Evolutionary conservation across 176 grass and related monocot species (phyloP).

Genomic region (Pharus latifolius): DNA sequence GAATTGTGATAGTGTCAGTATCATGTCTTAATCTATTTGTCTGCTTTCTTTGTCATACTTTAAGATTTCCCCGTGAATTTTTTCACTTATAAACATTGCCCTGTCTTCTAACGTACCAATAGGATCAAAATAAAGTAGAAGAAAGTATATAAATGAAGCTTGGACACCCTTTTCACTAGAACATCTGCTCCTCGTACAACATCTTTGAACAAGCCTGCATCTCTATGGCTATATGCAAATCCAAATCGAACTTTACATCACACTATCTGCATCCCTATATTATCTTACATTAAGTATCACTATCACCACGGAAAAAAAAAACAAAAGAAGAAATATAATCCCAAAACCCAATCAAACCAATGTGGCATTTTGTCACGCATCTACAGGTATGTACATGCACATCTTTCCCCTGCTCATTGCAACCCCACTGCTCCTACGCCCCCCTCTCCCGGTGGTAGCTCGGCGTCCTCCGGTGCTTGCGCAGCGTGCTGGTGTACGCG

Average conservation of each 20-base stretch:
- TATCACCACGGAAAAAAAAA: conserved; percentile 26
- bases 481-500: conserved; percentile 1
- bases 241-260: conserved; percentile 20
- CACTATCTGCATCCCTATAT: conserved; percentile 15
- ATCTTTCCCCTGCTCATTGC: background rate
- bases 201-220: conserved; percentile 23
- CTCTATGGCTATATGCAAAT: too few relatives aligned
- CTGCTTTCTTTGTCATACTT: background rate
- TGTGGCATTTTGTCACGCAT: conserved; percentile 37
- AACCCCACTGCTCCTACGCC: conserved; percentile 11
- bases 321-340: conserved; percentile 11
- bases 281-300: background rate
- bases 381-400: conserved; percentile 10
- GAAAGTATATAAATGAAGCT: background rate
- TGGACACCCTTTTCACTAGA: background rate
- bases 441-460: conserved; percentile 35
- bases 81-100: background rate
- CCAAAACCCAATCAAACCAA: conserved; percentile 1
- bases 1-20: background rate
- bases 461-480: conserved; percentile 23
- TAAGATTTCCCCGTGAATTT: background rate
- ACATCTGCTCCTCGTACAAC: conserved; percentile 1
- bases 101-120: too few relatives aligned
- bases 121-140: background rate
- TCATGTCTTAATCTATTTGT: conserved; percentile 8